Conservation (phyloP, 2,329 filamentous ascomycete genomes). For the Fusarium odoratissimum region DNA sequence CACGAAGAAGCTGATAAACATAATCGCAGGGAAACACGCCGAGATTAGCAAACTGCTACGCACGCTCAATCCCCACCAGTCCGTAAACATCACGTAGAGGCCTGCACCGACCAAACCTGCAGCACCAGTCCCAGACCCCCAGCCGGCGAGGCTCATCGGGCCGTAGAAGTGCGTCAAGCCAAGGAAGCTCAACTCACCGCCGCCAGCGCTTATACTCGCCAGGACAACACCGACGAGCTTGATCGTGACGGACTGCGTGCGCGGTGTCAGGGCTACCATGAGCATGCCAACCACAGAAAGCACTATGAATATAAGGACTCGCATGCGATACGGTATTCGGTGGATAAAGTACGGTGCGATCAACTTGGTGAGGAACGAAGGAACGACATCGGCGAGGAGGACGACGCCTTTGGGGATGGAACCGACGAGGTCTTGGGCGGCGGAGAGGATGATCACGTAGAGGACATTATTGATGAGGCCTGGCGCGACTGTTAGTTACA, state of each 20-base stretch:
- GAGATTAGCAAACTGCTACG: constrained; percentile 79
- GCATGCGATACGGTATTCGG: constrained; percentile 79
- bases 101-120: constrained; percentile 89
- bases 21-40: constrained; percentile 81
- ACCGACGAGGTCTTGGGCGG: constrained; percentile 94
- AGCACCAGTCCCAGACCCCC: constrained; percentile 92
- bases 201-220: constrained; percentile 86
- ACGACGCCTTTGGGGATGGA: constrained; percentile 92
- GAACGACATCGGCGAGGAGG: constrained; percentile 90
- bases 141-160: constrained; percentile 84
- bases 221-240: constrained; percentile 88
- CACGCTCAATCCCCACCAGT: constrained; percentile 80
- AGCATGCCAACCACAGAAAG: constrained; percentile 90
- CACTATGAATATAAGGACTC: constrained; percentile 78
- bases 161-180: constrained; percentile 95
- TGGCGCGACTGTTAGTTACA: constrained; percentile 16
- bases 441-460: constrained; percentile 96
- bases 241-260: constrained; percentile 70
- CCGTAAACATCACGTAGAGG: constrained; percentile 87
- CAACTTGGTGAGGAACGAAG: constrained; percentile 89
- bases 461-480: constrained; percentile 90
- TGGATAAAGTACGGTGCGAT: constrained; percentile 95
- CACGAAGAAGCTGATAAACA: constrained; percentile 88
- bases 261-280: constrained; percentile 82
- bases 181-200: constrained; percentile 90